Evolutionary conservation across 139 green algal species (phyloP).

Genomic region (Haematococcus sp.): DNA sequence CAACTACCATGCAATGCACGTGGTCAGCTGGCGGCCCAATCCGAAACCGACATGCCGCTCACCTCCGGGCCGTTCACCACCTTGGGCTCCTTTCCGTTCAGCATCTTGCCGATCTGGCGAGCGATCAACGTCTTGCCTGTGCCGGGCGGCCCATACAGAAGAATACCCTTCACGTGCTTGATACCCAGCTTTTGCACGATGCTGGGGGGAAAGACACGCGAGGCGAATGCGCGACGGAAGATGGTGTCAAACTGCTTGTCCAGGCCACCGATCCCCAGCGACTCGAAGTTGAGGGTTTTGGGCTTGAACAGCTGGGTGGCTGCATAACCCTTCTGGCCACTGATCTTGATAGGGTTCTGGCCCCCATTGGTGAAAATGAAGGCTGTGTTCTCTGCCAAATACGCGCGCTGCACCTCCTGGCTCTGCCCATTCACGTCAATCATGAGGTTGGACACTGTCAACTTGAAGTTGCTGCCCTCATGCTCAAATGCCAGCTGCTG

Average conservation of each 20-base stretch:
- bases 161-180: conserved; percentile 82
- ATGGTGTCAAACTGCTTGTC: conserved; percentile 97
- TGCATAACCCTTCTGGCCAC: conserved; percentile 68
- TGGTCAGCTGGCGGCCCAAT: too few species aligned
- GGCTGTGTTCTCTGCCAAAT: conserved; percentile 52
- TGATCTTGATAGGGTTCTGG: conserved; percentile 71
- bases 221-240: conserved; percentile 96
- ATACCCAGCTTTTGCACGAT: conserved; percentile 93
- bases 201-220: conserved; percentile 86
- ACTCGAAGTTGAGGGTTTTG: conserved; percentile 95
- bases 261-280: conserved; percentile 96
- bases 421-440: conserved; percentile 29
- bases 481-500: conserved; percentile 91
- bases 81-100: conserved; percentile 98
- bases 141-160: conserved; percentile 56
- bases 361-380: conserved; percentile 72
- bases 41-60: not conserved
- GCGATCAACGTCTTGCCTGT: conserved; percentile 99
- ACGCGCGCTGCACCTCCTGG: conserved; percentile 30
- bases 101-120: conserved; percentile 98
- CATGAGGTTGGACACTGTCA: conserved; percentile 60
- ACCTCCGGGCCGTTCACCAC: conserved; percentile 75
- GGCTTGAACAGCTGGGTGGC: conserved; percentile 91
- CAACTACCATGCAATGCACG: too few species aligned
- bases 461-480: conserved; percentile 76